A percentile compares a stretch with the other conserved stretches of the same genome.
Evolutionary conservation across 768 basidiomycete genomes (phyloP).

Genomic region (Arthromyces matolae): DNA sequence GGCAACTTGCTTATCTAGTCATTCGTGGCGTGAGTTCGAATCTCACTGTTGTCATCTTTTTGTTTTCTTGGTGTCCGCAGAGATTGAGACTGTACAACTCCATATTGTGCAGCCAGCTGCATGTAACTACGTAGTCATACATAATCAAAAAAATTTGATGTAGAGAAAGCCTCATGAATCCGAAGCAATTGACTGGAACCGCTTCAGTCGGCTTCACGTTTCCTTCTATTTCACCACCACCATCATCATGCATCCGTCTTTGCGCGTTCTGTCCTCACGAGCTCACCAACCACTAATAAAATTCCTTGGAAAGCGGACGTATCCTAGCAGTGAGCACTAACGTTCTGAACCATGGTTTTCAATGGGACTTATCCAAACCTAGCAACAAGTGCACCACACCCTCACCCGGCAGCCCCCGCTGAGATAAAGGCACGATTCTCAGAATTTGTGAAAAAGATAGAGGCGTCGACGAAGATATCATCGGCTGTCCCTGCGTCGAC

Average conservation of each 20-base stretch:
- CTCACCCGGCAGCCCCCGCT: slow-evolving; percentile 67
- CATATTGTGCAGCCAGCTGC: no score
- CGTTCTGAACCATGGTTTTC: not conserved
- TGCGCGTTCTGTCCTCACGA: slow-evolving; percentile 35
- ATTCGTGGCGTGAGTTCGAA: slow-evolving; percentile 10
- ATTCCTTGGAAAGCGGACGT: slow-evolving; percentile 57
- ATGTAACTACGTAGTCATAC: no score
- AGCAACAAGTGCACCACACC: slow-evolving; percentile 40
- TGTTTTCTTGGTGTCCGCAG: no score
- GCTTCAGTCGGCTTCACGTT: not conserved
- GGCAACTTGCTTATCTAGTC: slow-evolving; percentile 28
- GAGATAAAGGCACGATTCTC: slow-evolving; percentile 52
- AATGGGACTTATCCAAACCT: not conserved
- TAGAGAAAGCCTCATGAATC: no score
- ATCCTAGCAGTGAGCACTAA: slow-evolving; percentile 33
- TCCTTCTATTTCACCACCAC: not conserved
- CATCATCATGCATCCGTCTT: slow-evolving; percentile 28
- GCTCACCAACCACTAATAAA: slow-evolving; percentile 58
- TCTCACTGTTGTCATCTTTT: slow-evolving; percentile 7
- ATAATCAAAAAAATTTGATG: no score
- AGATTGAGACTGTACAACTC: no score
- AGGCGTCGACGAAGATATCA: slow-evolving; percentile 22
- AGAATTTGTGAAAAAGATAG: slow-evolving; percentile 36
- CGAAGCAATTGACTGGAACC: no score
- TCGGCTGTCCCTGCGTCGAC: slow-evolving; percentile 6